Evolutionary conservation across 495 filamentous ascomycete species (phyloP).

Genomic region (Parathielavia hyrcaniae): DNA sequence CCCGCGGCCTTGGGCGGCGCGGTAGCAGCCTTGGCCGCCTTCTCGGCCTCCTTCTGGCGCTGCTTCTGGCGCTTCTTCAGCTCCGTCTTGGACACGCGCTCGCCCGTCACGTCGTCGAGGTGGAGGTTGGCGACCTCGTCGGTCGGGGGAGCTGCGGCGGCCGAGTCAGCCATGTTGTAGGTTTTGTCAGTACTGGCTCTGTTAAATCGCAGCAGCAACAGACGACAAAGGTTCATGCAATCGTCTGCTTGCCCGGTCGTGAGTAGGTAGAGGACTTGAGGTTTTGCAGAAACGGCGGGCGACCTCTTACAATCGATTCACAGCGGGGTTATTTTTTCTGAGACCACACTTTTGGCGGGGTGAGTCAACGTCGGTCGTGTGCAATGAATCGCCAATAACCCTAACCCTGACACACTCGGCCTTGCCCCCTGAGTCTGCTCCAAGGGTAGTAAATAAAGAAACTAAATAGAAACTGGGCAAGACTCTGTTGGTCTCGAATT

Average conservation of each 20-base stretch:
- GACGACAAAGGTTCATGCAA: background rate
- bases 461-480: too few species aligned
- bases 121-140: constrained; percentile 67
- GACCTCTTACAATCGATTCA: constrained; percentile 11
- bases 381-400: background rate
- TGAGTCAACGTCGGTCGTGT: background rate
- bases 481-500: too few species aligned
- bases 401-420: background rate
- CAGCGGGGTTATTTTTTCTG: constrained; percentile 20
- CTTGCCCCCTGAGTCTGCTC: too few species aligned
- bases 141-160: constrained; percentile 38
- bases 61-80: constrained; percentile 95
- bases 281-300: constrained; percentile 10
- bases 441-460: too few species aligned
- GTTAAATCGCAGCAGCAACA: background rate
- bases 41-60: constrained; percentile 76
- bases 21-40: constrained; percentile 76
- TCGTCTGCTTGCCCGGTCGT: constrained; percentile 1
- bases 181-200: background rate
- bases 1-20: constrained; percentile 57
- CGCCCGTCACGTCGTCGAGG: constrained; percentile 78
- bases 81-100: constrained; percentile 79
- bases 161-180: constrained; percentile 48
- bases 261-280: constrained; percentile 7
- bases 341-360: background rate